Evolutionary conservation across 2,329 filamentous ascomycete species (phyloP), one percentile per base, ranked within the genome.

Genomic region (Penicillium sp.): DNA sequence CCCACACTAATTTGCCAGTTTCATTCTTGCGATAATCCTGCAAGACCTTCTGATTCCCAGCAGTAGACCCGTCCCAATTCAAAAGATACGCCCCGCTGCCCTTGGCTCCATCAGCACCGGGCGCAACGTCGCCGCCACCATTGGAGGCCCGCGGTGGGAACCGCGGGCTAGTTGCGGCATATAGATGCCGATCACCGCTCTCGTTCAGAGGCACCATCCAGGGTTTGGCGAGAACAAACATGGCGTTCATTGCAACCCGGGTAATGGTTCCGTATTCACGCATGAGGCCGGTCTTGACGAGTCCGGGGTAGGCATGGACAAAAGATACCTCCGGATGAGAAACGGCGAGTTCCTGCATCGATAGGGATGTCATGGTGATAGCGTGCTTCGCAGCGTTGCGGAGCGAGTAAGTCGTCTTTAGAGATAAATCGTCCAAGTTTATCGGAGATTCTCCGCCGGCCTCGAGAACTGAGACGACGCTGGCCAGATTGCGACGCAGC

Each of bases 221-320:
- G 14, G 51, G 55, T 25, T 48, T 49, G 13, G 46, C 38, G 31
- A 55, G 20, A 20, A 50, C 20, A 13, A 43, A 24, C 22, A 58
- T 5, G 4, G 42, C 50, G 24, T 30, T 53, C 16, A 54, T 24
- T 5, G 46, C 53, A 31, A 42, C 14, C 27, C 42, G 51, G 27
- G 46, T 46, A 7, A 60, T 22, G 1, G 42, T 33, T 13, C 51
- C 49, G 14, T 51, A 51, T 1, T 55, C 53, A 7, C 55, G 53
- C 40, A 46, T 31, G 13, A 58, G 16, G 14, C 53, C 53, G 5
- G 55, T 60, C 24, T 55, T 56, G 35, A 82, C 78, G 14, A 72
- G 64, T 3, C 76, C 74, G 0, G 79, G 78, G 48, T 70, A 79
- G 2, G 73, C 69, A 48, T 83, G 81, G 16, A 79, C 60, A 63